Base-by-base conservation (phyloP, 257 asterid species). In the Ocimum tenuiflorum region DNA sequence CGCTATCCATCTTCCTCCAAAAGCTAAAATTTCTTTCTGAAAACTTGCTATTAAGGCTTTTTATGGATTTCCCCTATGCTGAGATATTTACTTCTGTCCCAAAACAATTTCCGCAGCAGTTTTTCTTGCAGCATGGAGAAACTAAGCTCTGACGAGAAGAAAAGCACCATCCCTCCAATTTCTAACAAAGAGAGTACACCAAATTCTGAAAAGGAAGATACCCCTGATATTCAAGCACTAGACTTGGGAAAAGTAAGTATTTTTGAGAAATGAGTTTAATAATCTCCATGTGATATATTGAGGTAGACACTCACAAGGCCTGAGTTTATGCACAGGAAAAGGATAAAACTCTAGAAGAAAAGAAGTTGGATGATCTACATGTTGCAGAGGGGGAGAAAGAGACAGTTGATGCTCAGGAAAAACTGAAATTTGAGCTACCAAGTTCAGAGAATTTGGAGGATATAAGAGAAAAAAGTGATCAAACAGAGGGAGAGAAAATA, bases 111-210 rank as follows among this genome's bases (percentile, higher is more conserved):
- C 45, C 3, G 38, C 56, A 60, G 74, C 65, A 10, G 68, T 51
- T 60, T 48, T 60, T 58, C 66, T 70, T 31, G 41, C 49, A 55
- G 18, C 53, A 83, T 76, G 80, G 81, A 74, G 73, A 73, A 50
- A 47, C 74, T 80, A 73, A 68, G 48, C 22, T 70, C 68, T 12
- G 60, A 54, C 18, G 62, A 55, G 66, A 68, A 67, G 51, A 71
- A 20, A 42, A 56, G 59, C 39, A 53, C 35, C 56, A 18, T 29
- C 49, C 51, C 70, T 66, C 20, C 67, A 51, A 56, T n/a, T 71
- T 42, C 67, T 48, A n/a, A 5, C 15, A 51, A 70, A 64, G 70
- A 56, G 62, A 63, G 63, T 7, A 22, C 22, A 0, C 61, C 72
- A 39, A 58, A 48, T 66, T 4, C 22, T 54, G 69, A 46, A 12